Percentiles rank a stretch among this genome's conserved stretches.
Evolutionary conservation across 2,329 filamentous ascomycete genomes (phyloP).

Genomic region (Cercospora beticola): DNA sequence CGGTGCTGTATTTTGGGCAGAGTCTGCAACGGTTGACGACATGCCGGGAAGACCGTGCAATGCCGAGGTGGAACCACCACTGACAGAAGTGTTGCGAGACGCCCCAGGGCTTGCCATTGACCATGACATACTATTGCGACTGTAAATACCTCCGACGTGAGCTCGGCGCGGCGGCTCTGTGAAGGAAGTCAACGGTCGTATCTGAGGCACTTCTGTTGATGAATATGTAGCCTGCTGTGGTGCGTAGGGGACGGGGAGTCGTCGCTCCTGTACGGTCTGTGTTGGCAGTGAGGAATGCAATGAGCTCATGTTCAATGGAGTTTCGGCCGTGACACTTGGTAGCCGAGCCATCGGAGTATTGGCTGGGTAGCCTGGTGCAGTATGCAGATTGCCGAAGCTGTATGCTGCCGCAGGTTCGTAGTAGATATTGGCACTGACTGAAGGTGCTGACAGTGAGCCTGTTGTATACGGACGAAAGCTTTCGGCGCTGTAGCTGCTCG

Average conservation of each 20-base stretch:
- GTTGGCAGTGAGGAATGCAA: slow-evolving; percentile 37
- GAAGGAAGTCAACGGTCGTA: slow-evolving; percentile 29
- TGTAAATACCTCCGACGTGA: slow-evolving; percentile 34
- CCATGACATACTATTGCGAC: slow-evolving; percentile 36
- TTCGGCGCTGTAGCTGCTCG: slow-evolving; percentile 31
- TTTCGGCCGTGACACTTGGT: slow-evolving; percentile 32
- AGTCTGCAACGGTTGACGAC: slow-evolving; percentile 14
- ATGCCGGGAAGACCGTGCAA: slow-evolving; percentile 16
- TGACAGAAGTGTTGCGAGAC: slow-evolving; percentile 19
- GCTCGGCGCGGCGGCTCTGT: slow-evolving; percentile 26
- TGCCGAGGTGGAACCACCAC: background rate
- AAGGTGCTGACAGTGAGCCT: slow-evolving; percentile 30
- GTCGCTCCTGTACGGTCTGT: slow-evolving; percentile 35
- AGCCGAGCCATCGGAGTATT: slow-evolving; percentile 24
- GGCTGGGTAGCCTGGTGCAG: slow-evolving; percentile 23
- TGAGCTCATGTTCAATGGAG: slow-evolving; percentile 38
- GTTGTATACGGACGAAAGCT: slow-evolving; percentile 33
- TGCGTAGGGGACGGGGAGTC: slow-evolving; percentile 35
- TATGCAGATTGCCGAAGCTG: slow-evolving; percentile 33
- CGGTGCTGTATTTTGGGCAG: slow-evolving; percentile 11
- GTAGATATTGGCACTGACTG: slow-evolving; percentile 28
- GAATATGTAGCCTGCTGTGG: slow-evolving; percentile 23
- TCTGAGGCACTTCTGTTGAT: slow-evolving; percentile 26
- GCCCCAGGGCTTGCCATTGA: slow-evolving; percentile 21
- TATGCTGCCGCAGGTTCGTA: slow-evolving; percentile 32